Conservation (phyloP, 2,329 filamentous ascomycete genomes). For the Hypoxylon rubiginosum region DNA sequence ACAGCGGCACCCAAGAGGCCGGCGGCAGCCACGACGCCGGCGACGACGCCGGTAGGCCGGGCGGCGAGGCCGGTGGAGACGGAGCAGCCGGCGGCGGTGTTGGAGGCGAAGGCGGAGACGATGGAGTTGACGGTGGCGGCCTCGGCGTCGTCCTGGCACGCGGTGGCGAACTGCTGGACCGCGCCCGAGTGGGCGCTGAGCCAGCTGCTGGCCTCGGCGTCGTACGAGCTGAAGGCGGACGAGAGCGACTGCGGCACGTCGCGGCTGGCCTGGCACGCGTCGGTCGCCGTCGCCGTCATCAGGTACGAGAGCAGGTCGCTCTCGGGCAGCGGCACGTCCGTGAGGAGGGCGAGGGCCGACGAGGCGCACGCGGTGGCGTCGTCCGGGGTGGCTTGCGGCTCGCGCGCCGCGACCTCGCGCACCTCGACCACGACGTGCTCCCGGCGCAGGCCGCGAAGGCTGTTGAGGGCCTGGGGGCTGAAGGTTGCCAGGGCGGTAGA, state of each 20-base stretch:
- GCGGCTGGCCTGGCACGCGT: conserved; percentile 28
- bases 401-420: conserved; percentile 15
- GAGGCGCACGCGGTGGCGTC: conserved; percentile 18
- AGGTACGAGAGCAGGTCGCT: conserved; percentile 28
- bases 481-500: conserved; percentile 39
- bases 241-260: conserved; percentile 34
- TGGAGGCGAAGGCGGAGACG: conserved; percentile 19
- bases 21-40: conserved; percentile 45
- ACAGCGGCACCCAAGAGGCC: conserved; percentile 50
- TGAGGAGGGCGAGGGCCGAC: conserved; percentile 21
- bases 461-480: conserved; percentile 34
- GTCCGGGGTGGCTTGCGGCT: not conserved
- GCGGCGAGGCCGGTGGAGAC: conserved; percentile 32
- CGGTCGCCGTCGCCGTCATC: conserved; percentile 16
- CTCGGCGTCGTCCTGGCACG: conserved; percentile 21
- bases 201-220: conserved; percentile 41
- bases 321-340: conserved; percentile 20
- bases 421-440: conserved; percentile 33
- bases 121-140: conserved; percentile 15
- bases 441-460: conserved; percentile 22
- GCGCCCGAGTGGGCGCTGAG: conserved; percentile 33
- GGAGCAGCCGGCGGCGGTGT: conserved; percentile 8
- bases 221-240: conserved; percentile 38
- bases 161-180: conserved; percentile 20
- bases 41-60: conserved; percentile 42